These are phyloP conservation scores for Ulota crispa DNA, from an alignment of 225 moss, liverwort and hornwort species.

Conservation along the genomic window DNA sequence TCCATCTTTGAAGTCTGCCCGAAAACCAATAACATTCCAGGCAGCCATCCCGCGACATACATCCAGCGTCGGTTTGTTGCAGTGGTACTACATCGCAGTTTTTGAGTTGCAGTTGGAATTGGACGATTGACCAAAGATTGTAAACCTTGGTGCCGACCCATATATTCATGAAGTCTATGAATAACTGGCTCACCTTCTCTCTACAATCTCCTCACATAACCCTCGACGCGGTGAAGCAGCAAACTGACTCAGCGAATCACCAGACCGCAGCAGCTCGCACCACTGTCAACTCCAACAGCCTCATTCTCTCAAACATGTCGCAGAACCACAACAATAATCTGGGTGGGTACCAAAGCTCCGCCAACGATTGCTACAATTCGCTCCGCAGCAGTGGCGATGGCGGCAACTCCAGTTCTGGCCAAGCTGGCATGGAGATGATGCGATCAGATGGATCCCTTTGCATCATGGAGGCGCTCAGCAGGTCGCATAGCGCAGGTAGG, in stretches of 20 bases:
- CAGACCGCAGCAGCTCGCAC: slow-evolving; percentile 22
- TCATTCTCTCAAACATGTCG: slow-evolving; percentile 56
- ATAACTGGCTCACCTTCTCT: slow-evolving; percentile 62
- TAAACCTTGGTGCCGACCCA: neutral
- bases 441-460: slow-evolving; percentile 60
- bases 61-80: slow-evolving; percentile 7
- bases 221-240: slow-evolving; percentile 60
- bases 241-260: slow-evolving; percentile 42
- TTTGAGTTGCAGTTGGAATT: slow-evolving; percentile 30
- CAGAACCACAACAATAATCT: slow-evolving; percentile 52
- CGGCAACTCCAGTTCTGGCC: slow-evolving; percentile 47
- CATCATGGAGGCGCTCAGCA: slow-evolving; percentile 68
- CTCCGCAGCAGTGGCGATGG: slow-evolving; percentile 50
- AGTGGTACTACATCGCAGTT: neutral
- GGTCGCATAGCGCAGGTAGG: slow-evolving; percentile 57
- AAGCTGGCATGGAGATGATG: slow-evolving; percentile 49
- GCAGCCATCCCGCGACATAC: neutral
- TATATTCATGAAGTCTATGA: slow-evolving; percentile 67
- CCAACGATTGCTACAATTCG: slow-evolving; percentile 55
- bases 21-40: neutral
- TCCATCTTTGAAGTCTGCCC: neutral
- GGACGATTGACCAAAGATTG: neutral
- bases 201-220: slow-evolving; percentile 50
- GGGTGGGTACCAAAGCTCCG: slow-evolving; percentile 52
- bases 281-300: slow-evolving; percentile 35